These are phyloP conservation scores for Davidsoniella virescens DNA, from an alignment of 2,329 filamentous ascomycete genomes.

Conservation along the genomic window DNA sequence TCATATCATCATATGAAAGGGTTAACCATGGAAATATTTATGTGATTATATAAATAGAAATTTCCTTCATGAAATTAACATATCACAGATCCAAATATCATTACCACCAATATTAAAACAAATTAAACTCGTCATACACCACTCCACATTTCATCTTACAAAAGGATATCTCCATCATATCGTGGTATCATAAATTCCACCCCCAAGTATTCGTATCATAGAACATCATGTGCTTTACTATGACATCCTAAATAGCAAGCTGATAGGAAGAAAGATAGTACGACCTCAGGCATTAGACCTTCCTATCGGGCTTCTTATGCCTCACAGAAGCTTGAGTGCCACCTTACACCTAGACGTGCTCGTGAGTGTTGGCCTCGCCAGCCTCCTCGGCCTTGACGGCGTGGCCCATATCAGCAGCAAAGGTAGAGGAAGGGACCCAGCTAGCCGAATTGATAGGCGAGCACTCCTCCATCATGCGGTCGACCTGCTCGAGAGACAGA, in stretches of 20 bases:
- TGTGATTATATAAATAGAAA: no score
- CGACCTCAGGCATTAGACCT: not conserved
- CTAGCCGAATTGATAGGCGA: conserved; percentile 59
- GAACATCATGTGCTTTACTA: no score
- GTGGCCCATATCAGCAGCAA: conserved; percentile 30
- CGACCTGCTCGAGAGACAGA: conserved; percentile 62
- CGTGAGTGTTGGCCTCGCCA: not conserved
- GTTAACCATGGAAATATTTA: no score
- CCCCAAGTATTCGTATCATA: no score
- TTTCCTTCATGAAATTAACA: no score
- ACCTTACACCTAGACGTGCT: conserved; percentile 1
- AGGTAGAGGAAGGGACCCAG: conserved; percentile 60
- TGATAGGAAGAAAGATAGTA: not conserved
- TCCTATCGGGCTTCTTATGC: not conserved
- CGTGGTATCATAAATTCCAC: no score
- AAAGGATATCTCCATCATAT: not conserved
- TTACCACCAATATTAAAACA: not conserved
- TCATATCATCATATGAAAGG: no score
- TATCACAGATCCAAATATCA: not conserved
- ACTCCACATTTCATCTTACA: no score
- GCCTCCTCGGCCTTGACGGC: conserved; percentile 5
- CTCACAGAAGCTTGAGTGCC: not conserved
- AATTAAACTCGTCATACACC: no score
- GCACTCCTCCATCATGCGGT: conserved; percentile 79
- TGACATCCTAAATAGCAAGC: no score